A percentile compares a stretch with the other conserved stretches of the same genome.
Conservation (phyloP, 352 stramenopile species). For the Globisporangium spiculum region DNA sequence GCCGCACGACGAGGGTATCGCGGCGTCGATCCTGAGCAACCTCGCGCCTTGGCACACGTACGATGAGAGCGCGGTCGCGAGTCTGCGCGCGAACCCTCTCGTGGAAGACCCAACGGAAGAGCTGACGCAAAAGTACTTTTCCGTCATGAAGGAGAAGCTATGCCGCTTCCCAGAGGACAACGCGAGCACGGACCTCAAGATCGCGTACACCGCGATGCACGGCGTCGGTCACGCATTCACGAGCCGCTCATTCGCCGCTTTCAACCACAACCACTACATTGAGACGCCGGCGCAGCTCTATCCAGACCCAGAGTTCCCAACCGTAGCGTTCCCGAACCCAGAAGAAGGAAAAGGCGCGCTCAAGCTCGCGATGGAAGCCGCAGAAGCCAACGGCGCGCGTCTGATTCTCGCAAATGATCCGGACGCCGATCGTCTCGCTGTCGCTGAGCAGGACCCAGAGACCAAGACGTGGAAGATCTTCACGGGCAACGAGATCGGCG, state of each 20-base stretch:
- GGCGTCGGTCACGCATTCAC: slow-evolving; percentile 95
- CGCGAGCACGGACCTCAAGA: slow-evolving; percentile 48
- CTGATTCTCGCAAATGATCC: slow-evolving; percentile 98
- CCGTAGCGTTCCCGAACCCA: slow-evolving; percentile 96
- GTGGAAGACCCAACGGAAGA: slow-evolving; percentile 72
- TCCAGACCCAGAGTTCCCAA: slow-evolving; percentile 96
- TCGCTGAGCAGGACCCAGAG: slow-evolving; percentile 87
- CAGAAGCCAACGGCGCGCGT: slow-evolving; percentile 59
- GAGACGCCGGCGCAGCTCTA: slow-evolving; percentile 86
- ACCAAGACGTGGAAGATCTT: slow-evolving; percentile 94
- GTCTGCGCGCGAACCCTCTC: slow-evolving; percentile 36
- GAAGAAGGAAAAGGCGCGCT: slow-evolving; percentile 98
- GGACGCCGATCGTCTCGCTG: slow-evolving; percentile 96
- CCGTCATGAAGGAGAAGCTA: slow-evolving; percentile 37
- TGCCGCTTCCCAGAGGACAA: slow-evolving; percentile 77
- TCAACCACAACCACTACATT: slow-evolving; percentile 85
- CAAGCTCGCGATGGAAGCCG: slow-evolving; percentile 89
- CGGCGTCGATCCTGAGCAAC: slow-evolving; percentile 86
- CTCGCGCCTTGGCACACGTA: slow-evolving; percentile 86
- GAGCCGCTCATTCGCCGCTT: slow-evolving; percentile 87
- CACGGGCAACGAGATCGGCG: slow-evolving; percentile 97
- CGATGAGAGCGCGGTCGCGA: slow-evolving; percentile 37
- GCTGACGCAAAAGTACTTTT: slow-evolving; percentile 74
- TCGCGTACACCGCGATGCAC: slow-evolving; percentile 98
- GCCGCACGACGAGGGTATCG: slow-evolving; percentile 94